Percentiles rank a stretch among this genome's conserved stretches.
phyloP scores from a whole-genome alignment of 2,329 filamentous ascomycete species.

The Ophiosphaerella herpotricha region DNA sequence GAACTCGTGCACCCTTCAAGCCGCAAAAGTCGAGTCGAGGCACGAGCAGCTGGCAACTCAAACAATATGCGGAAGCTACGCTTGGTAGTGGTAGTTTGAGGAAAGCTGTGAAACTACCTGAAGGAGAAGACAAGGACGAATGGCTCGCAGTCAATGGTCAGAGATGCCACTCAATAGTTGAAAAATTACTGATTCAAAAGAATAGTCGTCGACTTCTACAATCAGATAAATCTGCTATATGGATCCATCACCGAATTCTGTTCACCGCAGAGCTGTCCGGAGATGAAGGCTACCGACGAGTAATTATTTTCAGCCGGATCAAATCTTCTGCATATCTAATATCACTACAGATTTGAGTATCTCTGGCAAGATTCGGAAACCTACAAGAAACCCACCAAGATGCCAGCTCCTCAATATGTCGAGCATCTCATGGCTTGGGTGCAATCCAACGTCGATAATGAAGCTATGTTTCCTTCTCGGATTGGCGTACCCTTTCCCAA shows the following conservation, averaged over 20 bases:
- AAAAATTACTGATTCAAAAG: constrained; percentile 12
- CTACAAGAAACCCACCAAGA: constrained; percentile 96
- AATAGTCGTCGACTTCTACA: constrained; percentile 99
- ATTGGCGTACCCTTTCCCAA: constrained; percentile 94
- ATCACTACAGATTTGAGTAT: constrained; percentile 79
- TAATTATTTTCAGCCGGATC: constrained; percentile 49
- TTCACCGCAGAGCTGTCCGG: constrained; percentile 93
- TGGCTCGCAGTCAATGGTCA: constrained; percentile 97
- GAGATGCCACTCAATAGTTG: constrained; percentile 27
- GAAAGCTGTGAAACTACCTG: constrained; percentile 95
- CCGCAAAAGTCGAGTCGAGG: constrained; percentile 83
- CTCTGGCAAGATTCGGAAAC: constrained; percentile 96
- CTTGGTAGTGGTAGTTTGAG: constrained; percentile 91
- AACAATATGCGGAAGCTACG: constrained; percentile 97
- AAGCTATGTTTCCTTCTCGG: constrained; percentile 90
- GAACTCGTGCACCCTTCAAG: constrained; percentile 88
- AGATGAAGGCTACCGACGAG: constrained; percentile 99
- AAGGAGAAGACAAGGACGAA: constrained; percentile 96
- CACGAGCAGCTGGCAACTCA: constrained; percentile 87
- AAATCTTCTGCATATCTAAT: constrained; percentile 4
- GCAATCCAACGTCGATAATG: constrained; percentile 92
- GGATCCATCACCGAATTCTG: constrained; percentile 99
- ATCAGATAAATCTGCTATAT: constrained; percentile 98
- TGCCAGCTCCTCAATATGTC: constrained; percentile 96
- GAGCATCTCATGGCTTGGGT: constrained; percentile 98